These are phyloP conservation scores for Phanerodontia chrysosporium DNA, from an alignment of 768 basidiomycete species.

Conservation along the genomic window DNA sequence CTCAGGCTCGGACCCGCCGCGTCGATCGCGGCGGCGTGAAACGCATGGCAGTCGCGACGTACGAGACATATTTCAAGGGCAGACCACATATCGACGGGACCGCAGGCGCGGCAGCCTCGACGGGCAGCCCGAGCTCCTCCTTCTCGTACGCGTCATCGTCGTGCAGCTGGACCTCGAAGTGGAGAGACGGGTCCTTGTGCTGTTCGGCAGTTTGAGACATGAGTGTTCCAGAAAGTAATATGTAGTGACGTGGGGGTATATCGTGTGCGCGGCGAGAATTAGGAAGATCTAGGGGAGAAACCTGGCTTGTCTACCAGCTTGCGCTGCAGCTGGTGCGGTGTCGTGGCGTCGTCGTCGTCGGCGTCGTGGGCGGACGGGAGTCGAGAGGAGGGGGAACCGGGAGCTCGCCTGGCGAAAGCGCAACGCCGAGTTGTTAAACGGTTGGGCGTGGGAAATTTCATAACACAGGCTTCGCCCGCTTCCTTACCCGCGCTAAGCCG, in stretches of 20 bases:
- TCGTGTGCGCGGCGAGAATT: not conserved
- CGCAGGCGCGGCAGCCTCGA: conserved; percentile 29
- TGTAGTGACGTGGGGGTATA: not conserved
- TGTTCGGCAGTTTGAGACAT: conserved; percentile 23
- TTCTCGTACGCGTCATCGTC: conserved; percentile 21
- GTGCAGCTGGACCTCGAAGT: conserved; percentile 17
- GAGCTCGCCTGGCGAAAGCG: not conserved
- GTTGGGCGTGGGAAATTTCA: not conserved
- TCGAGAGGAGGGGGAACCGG: not conserved
- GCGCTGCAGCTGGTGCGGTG: not conserved
- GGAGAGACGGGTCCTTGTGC: conserved; percentile 16
- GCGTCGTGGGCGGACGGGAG: not conserved
- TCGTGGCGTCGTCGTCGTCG: not conserved
- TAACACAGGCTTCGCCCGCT: not conserved
- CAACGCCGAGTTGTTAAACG: not conserved
- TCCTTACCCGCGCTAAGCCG: no score
- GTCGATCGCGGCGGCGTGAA: not conserved
- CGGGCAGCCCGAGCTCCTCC: conserved; percentile 38
- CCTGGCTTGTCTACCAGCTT: not conserved
- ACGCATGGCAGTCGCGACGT: conserved; percentile 12
- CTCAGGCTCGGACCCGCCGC: not conserved
- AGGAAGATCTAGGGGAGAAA: not conserved
- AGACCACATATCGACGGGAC: conserved; percentile 57
- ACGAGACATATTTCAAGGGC: conserved; percentile 19
- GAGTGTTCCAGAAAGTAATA: conserved; percentile 10